Percentiles rank a stretch among this genome's conserved stretches.
These are phyloP conservation scores for Salix exigua DNA, from an alignment of 345 rosid species.

Conservation along the genomic window DNA sequence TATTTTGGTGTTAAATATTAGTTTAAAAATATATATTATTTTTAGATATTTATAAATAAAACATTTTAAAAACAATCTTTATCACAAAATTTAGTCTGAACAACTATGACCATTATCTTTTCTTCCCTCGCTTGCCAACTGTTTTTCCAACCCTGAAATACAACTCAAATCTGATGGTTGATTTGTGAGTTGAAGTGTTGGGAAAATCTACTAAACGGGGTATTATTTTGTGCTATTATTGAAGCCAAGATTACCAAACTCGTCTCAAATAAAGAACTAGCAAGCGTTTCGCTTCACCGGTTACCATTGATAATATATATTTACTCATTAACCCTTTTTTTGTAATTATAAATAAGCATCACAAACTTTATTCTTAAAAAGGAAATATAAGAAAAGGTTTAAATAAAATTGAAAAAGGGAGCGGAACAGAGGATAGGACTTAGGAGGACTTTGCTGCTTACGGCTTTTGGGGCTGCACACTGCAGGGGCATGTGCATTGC, in stretches of 20 bases:
- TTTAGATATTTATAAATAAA: too few species aligned
- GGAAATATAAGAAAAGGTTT: not conserved
- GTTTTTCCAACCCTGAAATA: not conserved
- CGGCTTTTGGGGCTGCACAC: not conserved
- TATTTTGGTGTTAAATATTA: too few species aligned
- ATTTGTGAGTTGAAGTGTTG: not conserved
- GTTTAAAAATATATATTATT: too few species aligned
- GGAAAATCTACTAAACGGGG: not conserved
- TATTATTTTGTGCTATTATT: not conserved
- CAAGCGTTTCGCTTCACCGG: too few species aligned
- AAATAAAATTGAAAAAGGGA: not conserved
- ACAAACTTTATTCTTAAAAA: not conserved
- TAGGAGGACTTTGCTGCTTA: not conserved
- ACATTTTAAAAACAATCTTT: too few species aligned
- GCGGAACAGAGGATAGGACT: not conserved
- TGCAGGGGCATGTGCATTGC: constrained; percentile 19
- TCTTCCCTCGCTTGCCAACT: not conserved
- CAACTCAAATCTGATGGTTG: not conserved
- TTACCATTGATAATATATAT: too few species aligned
- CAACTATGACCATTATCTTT: not conserved
- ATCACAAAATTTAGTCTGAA: not conserved
- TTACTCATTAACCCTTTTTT: too few species aligned
- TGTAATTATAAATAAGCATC: not conserved
- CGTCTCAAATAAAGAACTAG: too few species aligned
- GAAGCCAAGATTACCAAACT: too few species aligned